Percentiles rank a stretch among this genome's conserved stretches.
These are phyloP conservation scores for Thalassiosira exigua DNA, from an alignment of 352 stramenopile genomes.

Conservation along the genomic window DNA sequence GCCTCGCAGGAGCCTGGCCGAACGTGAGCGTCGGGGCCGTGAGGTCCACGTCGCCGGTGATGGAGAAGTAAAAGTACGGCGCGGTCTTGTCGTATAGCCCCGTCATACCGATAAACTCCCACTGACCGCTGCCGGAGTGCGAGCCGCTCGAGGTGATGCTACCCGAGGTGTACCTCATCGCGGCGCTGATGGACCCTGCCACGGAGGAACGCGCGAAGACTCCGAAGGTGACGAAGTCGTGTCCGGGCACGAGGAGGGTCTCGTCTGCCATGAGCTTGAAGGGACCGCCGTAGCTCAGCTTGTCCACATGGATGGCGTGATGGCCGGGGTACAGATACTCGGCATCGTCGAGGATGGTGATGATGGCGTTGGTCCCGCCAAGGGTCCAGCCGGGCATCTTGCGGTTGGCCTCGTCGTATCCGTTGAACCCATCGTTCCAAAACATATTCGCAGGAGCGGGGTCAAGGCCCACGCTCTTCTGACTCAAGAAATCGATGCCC, in stretches of 20 bases:
- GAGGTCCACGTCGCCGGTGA: constrained; percentile 52
- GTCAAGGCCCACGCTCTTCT: constrained; percentile 41
- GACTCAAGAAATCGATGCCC: constrained; percentile 32
- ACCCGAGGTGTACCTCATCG: constrained; percentile 37
- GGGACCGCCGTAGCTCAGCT: constrained; percentile 19
- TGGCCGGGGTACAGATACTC: constrained; percentile 36
- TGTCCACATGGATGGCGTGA: constrained; percentile 25
- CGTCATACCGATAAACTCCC: constrained; percentile 55
- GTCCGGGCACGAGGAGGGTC: constrained; percentile 4
- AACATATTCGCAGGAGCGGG: constrained; percentile 37
- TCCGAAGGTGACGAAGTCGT: constrained; percentile 52
- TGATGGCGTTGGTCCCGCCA: constrained; percentile 10
- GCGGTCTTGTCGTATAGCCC: constrained; percentile 43
- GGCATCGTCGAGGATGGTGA: constrained; percentile 19
- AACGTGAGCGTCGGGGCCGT: constrained; percentile 41
- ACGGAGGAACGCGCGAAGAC: constrained; percentile 42
- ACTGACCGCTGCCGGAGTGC: constrained; percentile 39
- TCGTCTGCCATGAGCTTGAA: constrained; percentile 39
- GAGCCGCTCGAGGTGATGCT: constrained; percentile 33
- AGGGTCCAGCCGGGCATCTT: constrained; percentile 38
- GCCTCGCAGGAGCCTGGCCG: constrained; percentile 29
- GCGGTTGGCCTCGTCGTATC: constrained; percentile 4
- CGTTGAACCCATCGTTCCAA: constrained; percentile 52
- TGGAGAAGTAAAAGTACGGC: constrained; percentile 57
- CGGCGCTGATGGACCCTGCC: constrained; percentile 25